Conservation (phyloP, 2,329 filamentous ascomycete genomes). For the Fusarium neocosmosporiellum region DNA sequence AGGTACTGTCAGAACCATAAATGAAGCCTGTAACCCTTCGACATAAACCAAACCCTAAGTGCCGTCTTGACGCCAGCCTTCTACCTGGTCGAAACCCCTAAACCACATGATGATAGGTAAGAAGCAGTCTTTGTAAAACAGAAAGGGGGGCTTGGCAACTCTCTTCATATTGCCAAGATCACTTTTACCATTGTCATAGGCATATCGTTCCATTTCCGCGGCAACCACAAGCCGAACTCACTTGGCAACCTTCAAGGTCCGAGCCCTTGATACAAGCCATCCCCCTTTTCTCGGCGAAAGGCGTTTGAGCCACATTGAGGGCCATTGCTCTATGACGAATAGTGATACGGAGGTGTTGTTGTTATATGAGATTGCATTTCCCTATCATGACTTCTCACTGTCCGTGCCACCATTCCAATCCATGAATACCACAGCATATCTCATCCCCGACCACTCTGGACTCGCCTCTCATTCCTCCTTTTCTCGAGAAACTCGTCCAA, state of each 20-base stretch:
- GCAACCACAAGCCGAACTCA: neutral
- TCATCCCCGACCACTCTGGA: constrained; percentile 2
- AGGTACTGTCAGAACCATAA: neutral
- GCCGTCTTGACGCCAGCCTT: neutral
- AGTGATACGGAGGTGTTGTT: neutral
- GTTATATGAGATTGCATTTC: neutral
- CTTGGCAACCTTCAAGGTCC: neutral
- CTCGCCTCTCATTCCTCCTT: constrained; percentile 42
- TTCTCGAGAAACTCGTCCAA: constrained; percentile 59
- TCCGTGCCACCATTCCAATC: neutral
- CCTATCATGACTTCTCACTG: neutral
- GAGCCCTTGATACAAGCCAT: neutral
- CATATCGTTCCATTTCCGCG: neutral
- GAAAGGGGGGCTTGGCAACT: neutral
- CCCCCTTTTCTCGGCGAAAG: neutral
- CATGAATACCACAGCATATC: neutral
- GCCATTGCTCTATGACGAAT: neutral
- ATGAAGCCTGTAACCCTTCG: neutral
- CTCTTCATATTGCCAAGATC: neutral
- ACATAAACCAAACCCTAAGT: neutral
- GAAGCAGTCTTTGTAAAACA: neutral
- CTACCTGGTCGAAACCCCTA: neutral
- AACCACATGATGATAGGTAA: neutral
- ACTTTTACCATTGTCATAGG: neutral
- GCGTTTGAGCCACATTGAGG: neutral